Evolutionary conservation across 2,329 filamentous ascomycete species (phyloP).

Genomic region (Aspergillus caelatus): DNA sequence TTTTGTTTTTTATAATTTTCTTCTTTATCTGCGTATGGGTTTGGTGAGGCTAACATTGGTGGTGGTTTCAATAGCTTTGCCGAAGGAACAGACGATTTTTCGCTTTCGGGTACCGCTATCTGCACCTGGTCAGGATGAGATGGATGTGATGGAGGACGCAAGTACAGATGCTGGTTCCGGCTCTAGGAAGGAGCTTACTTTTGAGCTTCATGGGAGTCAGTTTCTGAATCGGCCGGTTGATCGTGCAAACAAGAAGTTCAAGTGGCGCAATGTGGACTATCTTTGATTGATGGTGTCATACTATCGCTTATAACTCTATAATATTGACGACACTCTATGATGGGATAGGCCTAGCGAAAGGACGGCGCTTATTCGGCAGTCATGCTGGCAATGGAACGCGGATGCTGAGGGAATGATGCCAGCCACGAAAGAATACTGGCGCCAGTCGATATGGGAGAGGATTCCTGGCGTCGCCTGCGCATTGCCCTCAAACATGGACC

Average conservation of each 20-base stretch:
- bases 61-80: constrained; percentile 57
- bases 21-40: not conserved
- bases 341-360: not conserved
- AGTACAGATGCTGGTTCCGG: constrained; percentile 11
- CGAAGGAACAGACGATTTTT: constrained; percentile 90
- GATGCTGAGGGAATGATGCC: not conserved
- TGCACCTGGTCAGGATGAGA: constrained; percentile 21
- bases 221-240: constrained; percentile 83
- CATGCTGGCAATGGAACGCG: not conserved
- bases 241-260: constrained; percentile 88
- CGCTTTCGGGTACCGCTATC: constrained; percentile 68
- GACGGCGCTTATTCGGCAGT: not conserved
- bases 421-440: not conserved
- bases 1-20: too few species aligned
- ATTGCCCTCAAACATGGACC: not conserved
- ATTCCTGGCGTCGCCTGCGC: not conserved
- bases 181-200: constrained; percentile 59
- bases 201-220: constrained; percentile 86
- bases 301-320: too few species aligned
- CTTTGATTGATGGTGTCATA: constrained; percentile 56
- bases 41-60: not conserved
- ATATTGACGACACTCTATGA: not conserved
- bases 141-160: constrained; percentile 20
- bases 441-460: not conserved
- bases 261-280: constrained; percentile 75